Evolutionary conservation across 345 rosid species (phyloP), one percentile per base, ranked within the genome.

Genomic region (Pistacia vera): DNA sequence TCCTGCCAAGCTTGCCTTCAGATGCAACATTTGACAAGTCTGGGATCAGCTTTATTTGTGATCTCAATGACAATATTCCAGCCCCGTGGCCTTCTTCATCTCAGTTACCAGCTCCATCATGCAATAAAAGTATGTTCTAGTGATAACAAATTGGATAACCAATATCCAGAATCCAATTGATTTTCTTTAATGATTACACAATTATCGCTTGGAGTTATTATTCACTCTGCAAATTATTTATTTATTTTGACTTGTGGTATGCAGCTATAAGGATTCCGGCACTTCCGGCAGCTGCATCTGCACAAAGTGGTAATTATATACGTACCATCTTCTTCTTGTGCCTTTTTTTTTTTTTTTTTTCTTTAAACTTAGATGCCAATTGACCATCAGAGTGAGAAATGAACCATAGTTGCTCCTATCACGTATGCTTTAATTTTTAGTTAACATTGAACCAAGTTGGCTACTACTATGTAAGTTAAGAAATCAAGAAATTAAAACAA

Each of bases 31-130:
- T 85, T 65, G 99, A 93, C 82, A 69, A 88, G 76, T 83, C 97
- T 4, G 97, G 98, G 66, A 83, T 96, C 75, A 91, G 98, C 88
- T 96, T 96, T 83, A 91, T 93, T 17, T 96, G 99, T 75, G 99
- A 96, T 84, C 90, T 96, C 68, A 96, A 96, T 78, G 99, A 96
- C 82, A 92, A 93, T 80, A 93, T 96, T 83, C 95, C 97, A 0
- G 99, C 98, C 66, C 97, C 90, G 4, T 93, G 98, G 95, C 97
- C 99, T 5, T 83, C 91, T 28, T 77, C 90, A 33, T 65, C 85
- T 62, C 91, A 84, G 13, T 46, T 87, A 74, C 73, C 91, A 36
- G 80, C 97, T 44, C 89, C 95, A 67, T 79, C 91, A 11, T 96
- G 99, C 87, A 91, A 92, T 59, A 96, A 84, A 78, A 81, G 99